Conservation (phyloP, 352 stramenopile genomes). For the Phytophthora litchii region DNA sequence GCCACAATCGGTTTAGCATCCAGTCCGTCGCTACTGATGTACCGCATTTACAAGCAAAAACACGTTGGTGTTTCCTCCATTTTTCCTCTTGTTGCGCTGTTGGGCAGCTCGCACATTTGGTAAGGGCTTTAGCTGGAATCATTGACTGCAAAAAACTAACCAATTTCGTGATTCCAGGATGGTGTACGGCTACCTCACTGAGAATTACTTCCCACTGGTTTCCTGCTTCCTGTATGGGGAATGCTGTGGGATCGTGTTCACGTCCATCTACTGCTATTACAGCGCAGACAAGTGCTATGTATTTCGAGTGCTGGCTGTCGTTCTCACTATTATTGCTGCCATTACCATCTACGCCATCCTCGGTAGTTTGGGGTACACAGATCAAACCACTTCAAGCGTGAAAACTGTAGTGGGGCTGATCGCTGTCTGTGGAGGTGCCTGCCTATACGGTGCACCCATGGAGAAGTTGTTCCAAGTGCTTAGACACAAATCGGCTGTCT, state of each 20-base stretch:
- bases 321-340: conserved; percentile 17
- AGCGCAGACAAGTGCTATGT: conserved; percentile 32
- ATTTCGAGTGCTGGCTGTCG: conserved; percentile 17
- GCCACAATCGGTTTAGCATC: conserved; percentile 26
- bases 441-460: conserved; percentile 47
- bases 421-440: conserved; percentile 21
- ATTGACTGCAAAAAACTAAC: background rate
- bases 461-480: conserved; percentile 49
- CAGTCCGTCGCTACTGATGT: conserved; percentile 36
- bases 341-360: conserved; percentile 44
- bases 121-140: background rate
- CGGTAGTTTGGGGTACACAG: conserved; percentile 31
- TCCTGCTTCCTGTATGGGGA: conserved; percentile 41
- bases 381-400: conserved; percentile 29
- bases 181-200: conserved; percentile 45
- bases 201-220: conserved; percentile 47
- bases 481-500: conserved; percentile 37
- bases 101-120: conserved; percentile 42
- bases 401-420: conserved; percentile 34
- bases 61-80: conserved; percentile 39
- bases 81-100: conserved; percentile 40
- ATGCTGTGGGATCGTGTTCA: conserved; percentile 37
- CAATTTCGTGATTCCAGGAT: conserved; percentile 18
- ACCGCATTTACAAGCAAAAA: conserved; percentile 42
- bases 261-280: conserved; percentile 51